Evolutionary conservation across 495 filamentous ascomycete genomes (phyloP).

Genomic region (Lasiosphaeriaceae sp.): DNA sequence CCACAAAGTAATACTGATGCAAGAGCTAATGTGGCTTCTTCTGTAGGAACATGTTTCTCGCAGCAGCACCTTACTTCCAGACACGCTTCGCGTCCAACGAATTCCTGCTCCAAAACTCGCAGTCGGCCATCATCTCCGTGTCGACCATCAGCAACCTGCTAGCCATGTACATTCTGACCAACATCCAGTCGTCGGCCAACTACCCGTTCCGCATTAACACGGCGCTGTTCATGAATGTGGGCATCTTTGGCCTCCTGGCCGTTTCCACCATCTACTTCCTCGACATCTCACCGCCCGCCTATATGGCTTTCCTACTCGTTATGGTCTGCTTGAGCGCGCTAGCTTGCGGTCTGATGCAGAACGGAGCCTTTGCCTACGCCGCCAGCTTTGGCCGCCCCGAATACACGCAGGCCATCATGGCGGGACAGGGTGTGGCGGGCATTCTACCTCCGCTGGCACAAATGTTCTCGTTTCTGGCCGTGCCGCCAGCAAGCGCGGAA

Average conservation of each 20-base stretch:
- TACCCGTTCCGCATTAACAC: conserved; percentile 79
- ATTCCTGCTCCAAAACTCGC: conserved; percentile 74
- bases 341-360: conserved; percentile 83
- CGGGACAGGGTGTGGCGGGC: conserved; percentile 86
- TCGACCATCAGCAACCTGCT: conserved; percentile 76
- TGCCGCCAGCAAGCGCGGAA: conserved; percentile 37
- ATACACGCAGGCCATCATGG: conserved; percentile 96
- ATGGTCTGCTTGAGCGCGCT: conserved; percentile 77
- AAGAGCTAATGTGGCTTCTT: not conserved
- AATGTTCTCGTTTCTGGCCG: conserved; percentile 73
- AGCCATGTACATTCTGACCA: conserved; percentile 68
- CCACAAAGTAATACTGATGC: too few relatives aligned
- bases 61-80: conserved; percentile 90
- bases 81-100: conserved; percentile 67
- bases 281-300: conserved; percentile 54
- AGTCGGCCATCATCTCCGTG: conserved; percentile 81
- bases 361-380: conserved; percentile 90
- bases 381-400: conserved; percentile 75
- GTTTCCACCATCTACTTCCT: conserved; percentile 70
- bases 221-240: conserved; percentile 68
- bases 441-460: conserved; percentile 86
- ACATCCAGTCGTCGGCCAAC: conserved; percentile 70
- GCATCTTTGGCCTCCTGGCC: conserved; percentile 69
- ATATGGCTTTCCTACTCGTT: conserved; percentile 76
- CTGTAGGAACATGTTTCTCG: conserved; percentile 95